These are phyloP conservation scores for Wickerhamiella siamensis DNA, from an alignment of 805 yeast species.

Conservation along the genomic window DNA sequence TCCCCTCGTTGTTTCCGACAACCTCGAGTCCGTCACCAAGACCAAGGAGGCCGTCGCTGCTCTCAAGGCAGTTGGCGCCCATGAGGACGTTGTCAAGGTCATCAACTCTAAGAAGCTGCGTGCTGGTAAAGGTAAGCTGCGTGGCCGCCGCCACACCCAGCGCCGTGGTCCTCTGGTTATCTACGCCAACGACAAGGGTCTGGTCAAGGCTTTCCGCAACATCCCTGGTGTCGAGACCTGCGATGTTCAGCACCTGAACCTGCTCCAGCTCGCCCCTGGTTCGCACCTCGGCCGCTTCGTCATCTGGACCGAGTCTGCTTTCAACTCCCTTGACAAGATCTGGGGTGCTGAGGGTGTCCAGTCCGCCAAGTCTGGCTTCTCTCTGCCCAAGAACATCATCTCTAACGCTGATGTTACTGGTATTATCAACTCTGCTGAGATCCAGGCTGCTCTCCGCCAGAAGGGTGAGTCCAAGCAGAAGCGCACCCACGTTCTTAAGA, in stretches of 20 bases:
- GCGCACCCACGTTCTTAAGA: slow-evolving; percentile 92
- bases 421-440: slow-evolving; percentile 97
- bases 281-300: slow-evolving; percentile 99
- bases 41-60: slow-evolving; percentile 98
- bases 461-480: slow-evolving; percentile 76
- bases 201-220: slow-evolving; percentile 98
- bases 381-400: slow-evolving; percentile 88
- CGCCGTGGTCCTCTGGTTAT: slow-evolving; percentile 99
- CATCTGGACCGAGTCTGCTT: slow-evolving; percentile 99
- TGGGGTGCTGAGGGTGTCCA: slow-evolving; percentile 89
- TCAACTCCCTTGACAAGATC: slow-evolving; percentile 89
- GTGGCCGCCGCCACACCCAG: slow-evolving; percentile 99
- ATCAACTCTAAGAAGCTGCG: slow-evolving; percentile 96
- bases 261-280: slow-evolving; percentile 99
- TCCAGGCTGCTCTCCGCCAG: slow-evolving; percentile 94
- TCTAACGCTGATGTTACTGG: slow-evolving; percentile 93
- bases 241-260: slow-evolving; percentile 79
- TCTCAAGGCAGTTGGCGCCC: slow-evolving; percentile 97
- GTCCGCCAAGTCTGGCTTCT: slow-evolving; percentile 67
- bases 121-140: slow-evolving; percentile 99
- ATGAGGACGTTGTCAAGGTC: slow-evolving; percentile 95
- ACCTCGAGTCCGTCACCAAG: slow-evolving; percentile 82
- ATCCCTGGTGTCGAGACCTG: slow-evolving; percentile 99
- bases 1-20: slow-evolving; percentile 92
- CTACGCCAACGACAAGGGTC: slow-evolving; percentile 95